Evolutionary conservation across 177 flowering plant genomes (phyloP).

Genomic region (Telopea speciosissima): DNA sequence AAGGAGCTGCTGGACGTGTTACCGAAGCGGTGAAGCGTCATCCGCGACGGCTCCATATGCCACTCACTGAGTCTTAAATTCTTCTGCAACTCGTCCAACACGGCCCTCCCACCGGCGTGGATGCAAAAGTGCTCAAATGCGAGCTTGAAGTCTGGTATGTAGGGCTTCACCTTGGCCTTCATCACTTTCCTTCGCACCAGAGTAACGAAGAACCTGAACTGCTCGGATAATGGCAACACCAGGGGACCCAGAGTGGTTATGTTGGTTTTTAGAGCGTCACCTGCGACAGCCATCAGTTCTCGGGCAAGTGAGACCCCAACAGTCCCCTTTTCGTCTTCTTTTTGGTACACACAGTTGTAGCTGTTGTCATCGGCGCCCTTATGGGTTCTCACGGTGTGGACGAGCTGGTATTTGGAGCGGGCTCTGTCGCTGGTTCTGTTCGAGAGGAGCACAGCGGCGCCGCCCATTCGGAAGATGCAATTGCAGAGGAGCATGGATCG

Average conservation of each 20-base stretch:
- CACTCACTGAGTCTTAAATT: conserved; percentile 62
- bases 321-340: conserved; percentile 58
- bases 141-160: conserved; percentile 78
- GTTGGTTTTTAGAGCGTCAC: conserved; percentile 77
- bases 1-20: conserved; percentile 89
- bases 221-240: conserved; percentile 67
- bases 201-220: conserved; percentile 59
- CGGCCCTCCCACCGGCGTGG: conserved; percentile 88
- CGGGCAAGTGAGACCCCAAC: conserved; percentile 74
- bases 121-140: conserved; percentile 95
- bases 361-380: conserved; percentile 66
- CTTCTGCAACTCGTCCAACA: conserved; percentile 77
- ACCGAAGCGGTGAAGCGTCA: conserved; percentile 90
- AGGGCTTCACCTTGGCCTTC: conserved; percentile 63
- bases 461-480: conserved; percentile 93
- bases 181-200: conserved; percentile 43
- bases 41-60: conserved; percentile 94
- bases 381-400: conserved; percentile 81
- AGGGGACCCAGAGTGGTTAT: conserved; percentile 86
- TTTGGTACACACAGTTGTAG: conserved; percentile 76
- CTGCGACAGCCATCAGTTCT: conserved; percentile 87
- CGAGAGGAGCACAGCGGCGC: conserved; percentile 76
- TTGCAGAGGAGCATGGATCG: conserved; percentile 82
- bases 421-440: conserved; percentile 43
- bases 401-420: conserved; percentile 65